Percentiles rank a stretch among this genome's conserved stretches.
These are phyloP conservation scores for Crithidia sp. DNA, from an alignment of 208 protist species.

Conservation along the genomic window DNA sequence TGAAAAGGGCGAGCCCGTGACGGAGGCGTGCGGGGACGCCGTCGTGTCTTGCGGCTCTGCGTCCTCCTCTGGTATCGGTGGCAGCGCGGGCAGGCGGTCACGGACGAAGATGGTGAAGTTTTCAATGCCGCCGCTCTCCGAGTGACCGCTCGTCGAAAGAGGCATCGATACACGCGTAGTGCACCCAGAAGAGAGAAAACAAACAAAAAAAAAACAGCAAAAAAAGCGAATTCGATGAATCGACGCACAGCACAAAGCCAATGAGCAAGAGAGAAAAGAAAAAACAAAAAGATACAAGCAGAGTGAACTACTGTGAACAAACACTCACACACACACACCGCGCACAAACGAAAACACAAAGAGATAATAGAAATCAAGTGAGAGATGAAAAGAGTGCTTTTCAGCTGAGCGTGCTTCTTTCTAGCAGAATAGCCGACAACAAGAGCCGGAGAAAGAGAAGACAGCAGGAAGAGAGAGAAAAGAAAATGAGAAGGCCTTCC, in stretches of 20 bases:
- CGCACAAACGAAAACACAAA: too few species aligned
- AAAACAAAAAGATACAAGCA: too few species aligned
- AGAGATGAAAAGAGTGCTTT: too few species aligned
- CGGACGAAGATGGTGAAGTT: slow-evolving; percentile 14
- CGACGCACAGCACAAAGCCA: too few species aligned
- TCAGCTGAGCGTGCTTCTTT: background rate
- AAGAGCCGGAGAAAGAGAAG: background rate
- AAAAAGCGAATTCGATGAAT: too few species aligned
- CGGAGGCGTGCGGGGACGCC: background rate
- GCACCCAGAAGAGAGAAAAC: background rate
- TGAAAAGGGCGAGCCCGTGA: background rate
- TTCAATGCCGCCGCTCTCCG: background rate
- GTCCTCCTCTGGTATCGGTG: background rate
- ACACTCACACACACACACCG: too few species aligned
- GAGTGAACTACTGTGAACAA: too few species aligned
- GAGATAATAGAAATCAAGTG: too few species aligned
- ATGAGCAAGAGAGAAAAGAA: too few species aligned
- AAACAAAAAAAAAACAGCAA: background rate
- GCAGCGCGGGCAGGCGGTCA: background rate
- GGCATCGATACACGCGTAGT: background rate
- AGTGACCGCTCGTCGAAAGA: background rate
- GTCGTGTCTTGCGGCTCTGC: background rate
- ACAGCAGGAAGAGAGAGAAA: background rate
- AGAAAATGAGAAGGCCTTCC: background rate
- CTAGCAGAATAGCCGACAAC: too few species aligned